These are phyloP conservation scores for Marvania coccoides DNA, from an alignment of 139 green algal species.

Conservation along the genomic window DNA sequence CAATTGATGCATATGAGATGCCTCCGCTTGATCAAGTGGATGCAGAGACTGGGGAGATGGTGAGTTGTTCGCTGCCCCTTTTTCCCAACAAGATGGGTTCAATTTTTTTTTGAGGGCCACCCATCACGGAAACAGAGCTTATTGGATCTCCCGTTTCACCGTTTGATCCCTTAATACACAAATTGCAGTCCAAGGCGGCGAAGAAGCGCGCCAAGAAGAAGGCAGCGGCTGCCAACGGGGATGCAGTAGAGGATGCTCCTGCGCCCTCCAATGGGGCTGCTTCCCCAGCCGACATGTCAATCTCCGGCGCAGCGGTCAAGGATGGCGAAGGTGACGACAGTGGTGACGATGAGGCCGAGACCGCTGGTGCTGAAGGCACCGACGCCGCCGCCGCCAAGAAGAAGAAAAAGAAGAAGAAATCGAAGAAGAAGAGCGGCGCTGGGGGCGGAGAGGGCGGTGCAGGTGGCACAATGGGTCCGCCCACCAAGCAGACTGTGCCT, in stretches of 20 bases:
- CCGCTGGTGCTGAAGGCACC: constrained; percentile 14
- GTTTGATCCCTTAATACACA: no score
- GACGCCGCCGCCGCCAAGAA: constrained; percentile 37
- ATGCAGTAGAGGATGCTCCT: constrained; percentile 4
- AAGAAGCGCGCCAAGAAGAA: constrained; percentile 61
- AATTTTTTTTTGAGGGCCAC: no score
- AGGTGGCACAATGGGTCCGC: neutral
- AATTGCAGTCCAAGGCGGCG: constrained; percentile 39
- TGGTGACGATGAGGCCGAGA: constrained; percentile 13
- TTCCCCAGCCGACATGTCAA: no score
- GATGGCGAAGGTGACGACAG: constrained; percentile 17
- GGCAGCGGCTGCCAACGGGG: constrained; percentile 19
- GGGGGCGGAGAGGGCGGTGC: constrained; percentile 1
- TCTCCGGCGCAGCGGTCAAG: constrained; percentile 11
- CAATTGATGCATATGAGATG: no score
- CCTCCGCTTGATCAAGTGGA: no score
- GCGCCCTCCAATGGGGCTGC: no score
- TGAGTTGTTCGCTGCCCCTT: no score
- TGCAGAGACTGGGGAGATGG: no score
- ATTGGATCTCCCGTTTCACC: no score
- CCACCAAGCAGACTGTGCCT: constrained; percentile 76
- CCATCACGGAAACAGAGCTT: no score
- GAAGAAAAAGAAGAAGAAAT: constrained; percentile 52
- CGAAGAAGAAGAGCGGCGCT: constrained; percentile 28
- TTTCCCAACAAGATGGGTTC: no score